Evolutionary conservation across 345 rosid species (phyloP), one percentile per base, ranked within the genome.

Genomic region (Citrus medica): DNA sequence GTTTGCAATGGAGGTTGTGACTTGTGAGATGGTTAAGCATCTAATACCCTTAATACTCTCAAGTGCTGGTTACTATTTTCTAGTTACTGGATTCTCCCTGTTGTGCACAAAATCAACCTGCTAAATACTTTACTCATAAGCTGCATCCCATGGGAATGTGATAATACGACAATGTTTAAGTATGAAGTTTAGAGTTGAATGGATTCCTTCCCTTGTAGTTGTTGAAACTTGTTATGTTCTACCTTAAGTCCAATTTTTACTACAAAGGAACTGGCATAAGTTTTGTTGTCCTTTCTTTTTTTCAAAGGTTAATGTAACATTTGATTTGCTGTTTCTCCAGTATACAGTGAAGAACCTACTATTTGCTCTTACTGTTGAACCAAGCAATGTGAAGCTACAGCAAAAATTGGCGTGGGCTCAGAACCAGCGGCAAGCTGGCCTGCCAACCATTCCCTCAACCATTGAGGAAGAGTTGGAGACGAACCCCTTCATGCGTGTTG

Each of bases 281-380:
- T 73, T 1, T 25, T 21, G 25, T 3, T 1, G 25, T 21, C 55
- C 56, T 63, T 30, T 25, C 35, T 12, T 53, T 70, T 42, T 7
- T 67, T 38, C 40, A 4, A 72, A 65, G 64, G 61, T 38, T 24
- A 51, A 70, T 19, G 16, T 75, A 82, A 73, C 8, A 2, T 51
- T 74, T 59, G 40, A 37, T 33, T 51, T 73, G 7, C 19, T 84
- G 55, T 74, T 82, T 79, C 60, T 89, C 66, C 84, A 93, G 99
- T 95, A 93, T 84, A 92, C 99, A 0, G 88, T 91, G 82, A 94
- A 93, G 90, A 95, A 93, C 93, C 82, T 95, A 90, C 92, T 88
- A 80, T 95, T 95, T 79, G 98, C 94, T 27, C 67, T 76, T 30
- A 87, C 95, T 28, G 91, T 92, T 21, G 99, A 95, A 70, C 97